Conservation (phyloP, 768 basidiomycete species). For the Pisolithus albus region DNA sequence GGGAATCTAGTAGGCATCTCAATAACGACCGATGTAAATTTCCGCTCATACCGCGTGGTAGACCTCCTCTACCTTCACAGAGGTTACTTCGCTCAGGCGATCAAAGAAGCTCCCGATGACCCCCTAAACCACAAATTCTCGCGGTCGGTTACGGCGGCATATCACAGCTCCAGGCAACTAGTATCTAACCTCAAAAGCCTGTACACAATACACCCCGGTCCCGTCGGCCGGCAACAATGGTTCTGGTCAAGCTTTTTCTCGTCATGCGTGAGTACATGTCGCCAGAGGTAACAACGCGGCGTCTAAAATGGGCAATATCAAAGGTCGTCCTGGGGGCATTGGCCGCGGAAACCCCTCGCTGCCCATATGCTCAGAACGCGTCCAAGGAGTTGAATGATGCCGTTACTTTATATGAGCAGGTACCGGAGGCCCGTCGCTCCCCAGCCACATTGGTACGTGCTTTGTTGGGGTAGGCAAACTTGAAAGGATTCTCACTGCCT, state of each 20-base stretch:
- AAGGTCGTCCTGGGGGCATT: conserved; percentile 43
- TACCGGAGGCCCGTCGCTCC: conserved; percentile 33
- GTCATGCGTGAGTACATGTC: conserved; percentile 36
- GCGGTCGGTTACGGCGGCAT: conserved; percentile 65
- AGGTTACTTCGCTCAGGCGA: conserved; percentile 59
- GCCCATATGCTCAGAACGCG: conserved; percentile 34
- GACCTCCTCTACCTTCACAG: conserved; percentile 62
- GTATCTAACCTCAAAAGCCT: conserved; percentile 35
- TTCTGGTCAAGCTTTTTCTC: conserved; percentile 48
- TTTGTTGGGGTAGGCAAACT: no score
- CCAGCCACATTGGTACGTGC: conserved; percentile 29
- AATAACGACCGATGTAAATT: neutral
- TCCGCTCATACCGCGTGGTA: conserved; percentile 15
- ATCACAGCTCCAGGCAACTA: conserved; percentile 67
- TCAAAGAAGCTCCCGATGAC: conserved; percentile 53
- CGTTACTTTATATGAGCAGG: conserved; percentile 37
- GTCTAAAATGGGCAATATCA: neutral
- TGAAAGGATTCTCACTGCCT: conserved; percentile 1
- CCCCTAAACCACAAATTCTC: conserved; percentile 55
- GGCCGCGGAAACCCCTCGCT: conserved; percentile 40
- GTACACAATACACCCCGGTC: conserved; percentile 30
- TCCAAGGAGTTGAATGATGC: conserved; percentile 33
- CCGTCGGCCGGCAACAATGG: conserved; percentile 35
- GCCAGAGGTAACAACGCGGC: neutral
- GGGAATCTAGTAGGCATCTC: conserved; percentile 41